Percentiles rank a stretch among this genome's conserved stretches.
Evolutionary conservation across 129 eudicot species (phyloP).

Genomic region (Artemisia argyi): DNA sequence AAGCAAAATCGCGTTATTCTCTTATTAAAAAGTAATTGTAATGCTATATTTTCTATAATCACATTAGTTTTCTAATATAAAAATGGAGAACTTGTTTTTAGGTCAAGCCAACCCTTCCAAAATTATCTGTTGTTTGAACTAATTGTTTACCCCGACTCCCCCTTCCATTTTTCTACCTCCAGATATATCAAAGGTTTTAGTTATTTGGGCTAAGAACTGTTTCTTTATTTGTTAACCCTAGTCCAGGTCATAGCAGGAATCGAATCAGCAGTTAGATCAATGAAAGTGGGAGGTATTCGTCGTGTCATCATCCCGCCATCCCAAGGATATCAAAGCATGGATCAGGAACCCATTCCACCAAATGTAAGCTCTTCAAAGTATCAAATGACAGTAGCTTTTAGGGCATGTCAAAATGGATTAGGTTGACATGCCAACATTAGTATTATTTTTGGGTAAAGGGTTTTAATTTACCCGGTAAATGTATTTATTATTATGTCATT

Average conservation of each 20-base stretch:
- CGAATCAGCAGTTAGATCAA: slow-evolving; percentile 75
- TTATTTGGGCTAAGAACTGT: slow-evolving; percentile 8
- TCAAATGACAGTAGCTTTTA: slow-evolving; percentile 4
- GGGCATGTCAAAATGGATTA: neutral
- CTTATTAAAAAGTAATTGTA: no score
- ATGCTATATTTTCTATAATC: no score
- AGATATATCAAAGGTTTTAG: neutral
- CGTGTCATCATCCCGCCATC: slow-evolving; percentile 90
- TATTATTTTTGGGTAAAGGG: neutral
- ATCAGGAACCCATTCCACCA: slow-evolving; percentile 94
- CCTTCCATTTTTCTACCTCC: neutral
- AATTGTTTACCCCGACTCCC: neutral
- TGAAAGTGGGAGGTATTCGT: slow-evolving; percentile 89
- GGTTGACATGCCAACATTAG: neutral
- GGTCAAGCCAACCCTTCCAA: no score
- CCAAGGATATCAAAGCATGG: slow-evolving; percentile 85
- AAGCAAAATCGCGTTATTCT: neutral
- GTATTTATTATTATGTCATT: no score
- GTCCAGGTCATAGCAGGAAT: slow-evolving; percentile 88
- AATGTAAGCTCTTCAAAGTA: slow-evolving; percentile 45
- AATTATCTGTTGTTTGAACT: no score
- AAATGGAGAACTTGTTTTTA: no score
- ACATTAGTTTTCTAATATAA: no score
- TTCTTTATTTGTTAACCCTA: slow-evolving; percentile 17
- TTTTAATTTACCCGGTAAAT: no score